Evolutionary conservation across 2,329 filamentous ascomycete species (phyloP).

Genomic region (Scytalidium lignicola): DNA sequence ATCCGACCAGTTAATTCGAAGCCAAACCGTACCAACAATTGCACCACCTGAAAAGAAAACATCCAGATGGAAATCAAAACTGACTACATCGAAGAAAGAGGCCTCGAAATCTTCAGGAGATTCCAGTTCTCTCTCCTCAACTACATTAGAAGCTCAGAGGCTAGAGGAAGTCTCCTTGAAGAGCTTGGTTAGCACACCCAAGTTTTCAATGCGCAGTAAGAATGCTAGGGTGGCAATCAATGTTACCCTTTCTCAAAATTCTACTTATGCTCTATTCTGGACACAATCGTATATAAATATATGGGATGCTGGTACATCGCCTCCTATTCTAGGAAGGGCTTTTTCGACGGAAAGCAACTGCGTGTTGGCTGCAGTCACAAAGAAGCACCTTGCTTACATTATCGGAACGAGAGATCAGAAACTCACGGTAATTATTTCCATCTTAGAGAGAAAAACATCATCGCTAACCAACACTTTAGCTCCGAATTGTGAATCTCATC

Average conservation of each 20-base stretch:
- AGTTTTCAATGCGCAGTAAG: slow-evolving; percentile 24
- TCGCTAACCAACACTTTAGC: slow-evolving; percentile 17
- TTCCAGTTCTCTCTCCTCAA: slow-evolving; percentile 33
- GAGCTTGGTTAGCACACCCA: slow-evolving; percentile 25
- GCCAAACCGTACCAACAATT: slow-evolving; percentile 9
- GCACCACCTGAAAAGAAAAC: slow-evolving; percentile 20
- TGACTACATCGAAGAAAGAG: slow-evolving; percentile 21
- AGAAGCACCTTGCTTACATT: slow-evolving; percentile 33
- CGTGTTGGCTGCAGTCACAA: slow-evolving; percentile 33
- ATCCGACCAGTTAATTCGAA: slow-evolving; percentile 7
- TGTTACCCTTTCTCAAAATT: slow-evolving; percentile 33
- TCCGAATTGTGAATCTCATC: slow-evolving; percentile 33
- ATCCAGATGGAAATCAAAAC: slow-evolving; percentile 27
- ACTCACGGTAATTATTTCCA: slow-evolving; percentile 29
- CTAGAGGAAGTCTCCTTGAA: slow-evolving; percentile 34
- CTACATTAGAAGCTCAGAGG: slow-evolving; percentile 28
- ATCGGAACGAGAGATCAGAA: slow-evolving; percentile 36
- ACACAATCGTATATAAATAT: slow-evolving; percentile 32
- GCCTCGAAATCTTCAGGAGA: slow-evolving; percentile 26
- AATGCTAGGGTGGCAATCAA: slow-evolving; percentile 29
- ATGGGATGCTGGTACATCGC: slow-evolving; percentile 34
- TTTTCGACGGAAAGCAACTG: slow-evolving; percentile 34
- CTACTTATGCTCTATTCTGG: slow-evolving; percentile 35
- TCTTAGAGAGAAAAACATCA: not conserved
- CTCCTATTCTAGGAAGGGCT: slow-evolving; percentile 28